Base-by-base conservation (phyloP, 2,329 filamentous ascomycete species). In the Cladosporium halotolerans region DNA sequence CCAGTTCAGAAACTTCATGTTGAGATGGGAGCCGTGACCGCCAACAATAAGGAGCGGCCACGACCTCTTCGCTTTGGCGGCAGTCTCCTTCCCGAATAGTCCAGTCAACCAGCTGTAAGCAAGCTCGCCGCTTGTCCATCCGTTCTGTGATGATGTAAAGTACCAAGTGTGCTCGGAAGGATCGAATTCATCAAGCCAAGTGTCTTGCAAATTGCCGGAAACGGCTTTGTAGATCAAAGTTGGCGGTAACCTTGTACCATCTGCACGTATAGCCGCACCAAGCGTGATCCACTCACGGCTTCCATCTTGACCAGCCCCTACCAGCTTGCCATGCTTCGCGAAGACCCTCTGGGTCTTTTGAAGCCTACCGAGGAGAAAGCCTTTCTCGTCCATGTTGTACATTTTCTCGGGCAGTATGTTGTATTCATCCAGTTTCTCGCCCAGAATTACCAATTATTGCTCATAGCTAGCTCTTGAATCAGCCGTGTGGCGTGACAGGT, bases 231-330 rank as follows among this genome's bases (percentile, higher is more conserved):
- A 56, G 36, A 56, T 56, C 28, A 56, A 31, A 11, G 39, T 31
- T 23, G 55, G 55, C 13, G 55, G 45, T 45, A 54, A 45, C 19
- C 45, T 19, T 28, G 39, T 56, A 13, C 52, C 44, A 46, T 56
- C 52, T 31, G 19, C 52, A 36, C 51, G 54, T 14, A 56, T 54
- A 39, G 54, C 54, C 4, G 55, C 55, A 40, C 51, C 32, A 32
- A 56, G 39, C 23, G 45, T 56, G 14, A 56, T 52, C 36, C 5
- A 53, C 39, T 53, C 41, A 34, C 50, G 8, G n/a, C 23, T 16
- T n/a, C 51, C 36, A 53, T 54, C 52, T 38, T 54, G 45, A 19
- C 44, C 38, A 44, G 52, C 39, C 4, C 52, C 31, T 8, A 33
- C 23, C 9, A 46, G 44, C 23, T 45, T 45, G 9, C 19, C 19